A percentile compares a stretch with the other conserved stretches of the same genome.
These are phyloP conservation scores for Acanthamoeba lenticulata DNA, from an alignment of 208 protist species.

Conservation along the genomic window DNA sequence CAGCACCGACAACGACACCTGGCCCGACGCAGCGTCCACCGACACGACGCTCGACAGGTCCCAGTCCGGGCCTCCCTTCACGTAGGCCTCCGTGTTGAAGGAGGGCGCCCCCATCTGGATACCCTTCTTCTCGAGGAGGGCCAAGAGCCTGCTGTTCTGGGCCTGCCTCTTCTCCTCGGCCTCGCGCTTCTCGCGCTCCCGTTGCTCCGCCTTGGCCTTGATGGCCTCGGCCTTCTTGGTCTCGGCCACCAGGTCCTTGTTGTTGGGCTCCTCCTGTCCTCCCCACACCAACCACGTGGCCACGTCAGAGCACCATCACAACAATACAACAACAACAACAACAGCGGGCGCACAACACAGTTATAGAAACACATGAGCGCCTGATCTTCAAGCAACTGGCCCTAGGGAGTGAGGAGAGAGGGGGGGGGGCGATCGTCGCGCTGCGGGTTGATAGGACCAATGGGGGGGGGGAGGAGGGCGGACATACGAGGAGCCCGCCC, in stretches of 20 bases:
- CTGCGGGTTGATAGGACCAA: not conserved
- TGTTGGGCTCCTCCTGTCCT: constrained; percentile 33
- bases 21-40: constrained; percentile 67
- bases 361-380: not conserved
- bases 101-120: constrained; percentile 30
- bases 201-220: not conserved
- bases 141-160: constrained; percentile 8
- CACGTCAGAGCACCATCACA: not conserved
- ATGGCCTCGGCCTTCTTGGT: not conserved
- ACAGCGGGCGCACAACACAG: no score
- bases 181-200: not conserved
- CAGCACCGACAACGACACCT: constrained; percentile 91
- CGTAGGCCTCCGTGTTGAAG: constrained; percentile 8
- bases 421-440: no score
- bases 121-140: constrained; percentile 41
- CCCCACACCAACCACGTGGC: not conserved
- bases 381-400: no score
- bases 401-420: no score
- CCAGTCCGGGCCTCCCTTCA: not conserved
- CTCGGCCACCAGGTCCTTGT: constrained; percentile 55
- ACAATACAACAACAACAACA: not conserved
- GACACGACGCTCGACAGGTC: constrained; percentile 38
- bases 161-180: not conserved
- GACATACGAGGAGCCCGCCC: not conserved
- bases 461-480: not conserved